Evolutionary conservation across 2,329 filamentous ascomycete genomes (phyloP).

Genomic region (Cadophora sp.): DNA sequence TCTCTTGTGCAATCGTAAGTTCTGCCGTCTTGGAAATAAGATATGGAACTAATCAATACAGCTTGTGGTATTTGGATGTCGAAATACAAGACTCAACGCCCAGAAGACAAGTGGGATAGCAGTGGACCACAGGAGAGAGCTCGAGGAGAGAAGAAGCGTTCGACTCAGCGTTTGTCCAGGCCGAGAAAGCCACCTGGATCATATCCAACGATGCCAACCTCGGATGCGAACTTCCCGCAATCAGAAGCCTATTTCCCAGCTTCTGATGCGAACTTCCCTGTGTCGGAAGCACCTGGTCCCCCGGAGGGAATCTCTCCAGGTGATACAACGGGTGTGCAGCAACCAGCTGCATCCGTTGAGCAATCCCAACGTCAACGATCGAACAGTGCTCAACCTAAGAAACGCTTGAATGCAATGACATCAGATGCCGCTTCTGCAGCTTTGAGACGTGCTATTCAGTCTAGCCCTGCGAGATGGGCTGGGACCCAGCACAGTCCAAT

Average conservation of each 20-base stretch:
- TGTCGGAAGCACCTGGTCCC: constrained; percentile 33
- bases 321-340: constrained; percentile 10
- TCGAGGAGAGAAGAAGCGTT: constrained; percentile 55
- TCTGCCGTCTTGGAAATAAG: constrained; percentile 3
- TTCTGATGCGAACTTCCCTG: constrained; percentile 34
- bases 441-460: constrained; percentile 44
- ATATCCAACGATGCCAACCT: constrained; percentile 25
- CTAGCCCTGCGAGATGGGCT: constrained; percentile 49
- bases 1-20: constrained; percentile 86
- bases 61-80: constrained; percentile 94
- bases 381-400: constrained; percentile 39
- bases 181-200: constrained; percentile 32
- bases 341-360: not conserved
- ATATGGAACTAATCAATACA: constrained; percentile 46
- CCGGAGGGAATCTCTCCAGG: constrained; percentile 23
- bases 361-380: constrained; percentile 35
- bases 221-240: constrained; percentile 46
- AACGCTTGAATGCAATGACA: constrained; percentile 42
- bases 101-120: constrained; percentile 78
- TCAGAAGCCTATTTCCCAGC: constrained; percentile 36
- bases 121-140: constrained; percentile 40
- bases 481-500: constrained; percentile 66
- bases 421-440: constrained; percentile 43
- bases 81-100: constrained; percentile 86
- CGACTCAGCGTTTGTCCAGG: constrained; percentile 42